Base-by-base conservation (phyloP, 2,329 filamentous ascomycete species). In the Colletotrichum chrysophilum region DNA sequence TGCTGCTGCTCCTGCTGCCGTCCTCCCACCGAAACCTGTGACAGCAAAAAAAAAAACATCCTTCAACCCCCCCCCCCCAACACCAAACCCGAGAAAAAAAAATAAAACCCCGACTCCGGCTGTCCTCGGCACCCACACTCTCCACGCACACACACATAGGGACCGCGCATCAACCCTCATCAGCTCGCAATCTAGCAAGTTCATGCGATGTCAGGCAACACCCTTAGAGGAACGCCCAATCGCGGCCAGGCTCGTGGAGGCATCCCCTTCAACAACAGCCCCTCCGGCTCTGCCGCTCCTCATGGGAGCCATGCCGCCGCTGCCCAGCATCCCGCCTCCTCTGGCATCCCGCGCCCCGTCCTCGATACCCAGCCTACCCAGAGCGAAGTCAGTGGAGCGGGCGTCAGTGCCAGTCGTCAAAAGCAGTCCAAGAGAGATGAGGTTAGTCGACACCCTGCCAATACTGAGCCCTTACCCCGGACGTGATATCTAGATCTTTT, bases 371-470 rank as follows among this genome's bases (percentile, higher is more conserved):
- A 89, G 74, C 83, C 83, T 52, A 86, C 89, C 79, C 87, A 88
- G 78, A 92, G 88, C 86, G 94, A 94, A 80, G 86, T 84, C 76
- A 90, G 86, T 72, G 86, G 83, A 78, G 94, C 95, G 71, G 93
- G 94, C 55, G 91, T 98, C 87, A 98, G 95, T 87, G 95, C 96
- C 80, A 98, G 96, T 86, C 93, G 97, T 83, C 95, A 97, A 86
- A 98, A 98, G 88, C 96, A 98, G 90, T 94, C 93, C 80, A 98
- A 98, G 88, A 93, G 96, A 86, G 97, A 99, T 93, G 97, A 99
- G 94, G 97, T 99, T 89, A 82, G 91, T 88, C n/a, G 78, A 75
- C 34, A 38, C 36, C 36, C 30, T 69, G 64, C 58, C 38, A n/a
- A 48, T 48, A 48, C 38, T n/a, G 18, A n/a, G 18, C 38, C 38